Evolutionary conservation across 2,329 filamentous ascomycete species (phyloP), one percentile per base, ranked within the genome.

Genomic region (Colletotrichum liriopes): DNA sequence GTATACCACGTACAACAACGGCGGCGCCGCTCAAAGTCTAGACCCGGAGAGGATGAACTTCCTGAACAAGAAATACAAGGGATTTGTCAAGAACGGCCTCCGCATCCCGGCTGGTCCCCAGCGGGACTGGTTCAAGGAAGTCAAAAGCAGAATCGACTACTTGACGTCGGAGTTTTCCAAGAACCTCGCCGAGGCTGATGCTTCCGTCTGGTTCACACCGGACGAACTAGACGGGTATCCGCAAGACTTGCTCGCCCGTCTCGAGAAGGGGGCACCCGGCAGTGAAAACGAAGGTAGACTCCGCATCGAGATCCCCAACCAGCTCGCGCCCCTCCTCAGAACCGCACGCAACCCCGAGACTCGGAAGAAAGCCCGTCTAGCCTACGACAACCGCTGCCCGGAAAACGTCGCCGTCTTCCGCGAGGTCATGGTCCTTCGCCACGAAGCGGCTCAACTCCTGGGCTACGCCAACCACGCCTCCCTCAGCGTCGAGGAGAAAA

Each of bases 401-500:
- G 26, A 1, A 1, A 72, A 96, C 78, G 87, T 91, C 3, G 86
- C 89, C 0, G 84, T 95, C 12, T 96, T 96, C 86, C 90, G 89
- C 74, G 93, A 95, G 79, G 90, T 93, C 39, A 87, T 96, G 63
- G 82, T 92, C 14, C 89, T 96, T 35, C 91, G 94, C 12, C 93
- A 96, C 76, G 93, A 96, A 81, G 92, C 91, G 23, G 94, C 94
- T 16, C 89, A 93, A 63, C 86, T 96, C 59, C 86, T 96, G 1
- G 93, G 93, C 16, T 96, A 95, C 81, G 87, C 90, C 7, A 91
- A 94, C 78, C 93, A 96, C 79, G 94, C 94, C 23, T 88, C 91
- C 59, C 92, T 95, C 81, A 86, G 89, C 58, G 92, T 96, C 49
- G 93, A 95, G 78, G 91, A 94, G 77, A 96, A 95, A 87, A 96